Conservation (phyloP, 2,329 filamentous ascomycete species). For the Hirsutella thompsonii region DNA sequence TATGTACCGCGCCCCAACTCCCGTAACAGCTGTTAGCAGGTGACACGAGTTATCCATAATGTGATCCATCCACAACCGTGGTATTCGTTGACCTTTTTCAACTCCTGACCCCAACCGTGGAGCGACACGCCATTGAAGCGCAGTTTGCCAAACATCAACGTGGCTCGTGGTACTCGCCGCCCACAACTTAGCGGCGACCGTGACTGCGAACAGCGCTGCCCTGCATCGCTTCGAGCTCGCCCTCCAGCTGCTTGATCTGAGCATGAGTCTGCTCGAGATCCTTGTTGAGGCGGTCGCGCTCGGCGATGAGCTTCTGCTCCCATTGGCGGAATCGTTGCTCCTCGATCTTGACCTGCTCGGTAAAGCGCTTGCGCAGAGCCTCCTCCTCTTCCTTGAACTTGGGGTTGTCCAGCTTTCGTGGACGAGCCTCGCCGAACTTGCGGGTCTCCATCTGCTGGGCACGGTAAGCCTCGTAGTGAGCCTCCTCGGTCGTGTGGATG, state of each 20-base stretch:
- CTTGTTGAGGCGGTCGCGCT: slow-evolving; percentile 99
- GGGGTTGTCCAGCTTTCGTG: slow-evolving; percentile 97
- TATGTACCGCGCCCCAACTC: not conserved
- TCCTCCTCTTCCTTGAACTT: slow-evolving; percentile 99
- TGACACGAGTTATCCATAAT: slow-evolving; percentile 17
- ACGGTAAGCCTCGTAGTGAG: slow-evolving; percentile 98
- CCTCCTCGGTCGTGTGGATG: slow-evolving; percentile 98
- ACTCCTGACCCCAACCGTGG: slow-evolving; percentile 20
- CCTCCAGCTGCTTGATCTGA: slow-evolving; percentile 81
- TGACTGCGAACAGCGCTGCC: slow-evolving; percentile 81
- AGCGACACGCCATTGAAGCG: slow-evolving; percentile 14
- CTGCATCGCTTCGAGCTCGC: slow-evolving; percentile 88
- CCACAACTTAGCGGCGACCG: slow-evolving; percentile 63
- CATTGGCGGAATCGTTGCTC: slow-evolving; percentile 98
- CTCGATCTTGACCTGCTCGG: slow-evolving; percentile 99
- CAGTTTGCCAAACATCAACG: slow-evolving; percentile 15
- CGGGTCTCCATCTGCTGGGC: slow-evolving; percentile 99
- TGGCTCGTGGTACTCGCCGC: slow-evolving; percentile 8
- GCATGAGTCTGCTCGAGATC: slow-evolving; percentile 97
- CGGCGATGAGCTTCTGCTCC: slow-evolving; percentile 99
- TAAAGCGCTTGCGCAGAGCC: slow-evolving; percentile 95
- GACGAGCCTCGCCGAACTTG: slow-evolving; percentile 96
- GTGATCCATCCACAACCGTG: slow-evolving; percentile 10
- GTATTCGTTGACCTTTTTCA: slow-evolving; percentile 20
- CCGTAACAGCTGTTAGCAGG: slow-evolving; percentile 9